Evolutionary conservation across 768 basidiomycete species (phyloP).

Genomic region (Tulasnella calospora): DNA sequence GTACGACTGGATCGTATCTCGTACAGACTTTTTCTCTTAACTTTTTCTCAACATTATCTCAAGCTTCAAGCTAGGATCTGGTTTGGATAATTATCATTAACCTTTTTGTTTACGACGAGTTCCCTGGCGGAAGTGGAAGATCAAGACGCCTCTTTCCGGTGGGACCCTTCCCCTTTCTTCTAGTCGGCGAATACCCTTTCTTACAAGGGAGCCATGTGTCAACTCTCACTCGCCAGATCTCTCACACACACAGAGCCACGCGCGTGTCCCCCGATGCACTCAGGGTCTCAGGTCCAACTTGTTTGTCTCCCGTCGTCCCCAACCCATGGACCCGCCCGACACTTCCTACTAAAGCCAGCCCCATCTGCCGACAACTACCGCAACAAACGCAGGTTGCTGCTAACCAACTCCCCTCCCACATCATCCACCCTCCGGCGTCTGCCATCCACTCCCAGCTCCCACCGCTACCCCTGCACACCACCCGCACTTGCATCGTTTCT

Average conservation of each 20-base stretch:
- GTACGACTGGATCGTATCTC: not conserved
- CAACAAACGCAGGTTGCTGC: constrained; percentile 6
- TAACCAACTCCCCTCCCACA: not conserved
- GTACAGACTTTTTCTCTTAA: not conserved
- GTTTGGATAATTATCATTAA: not conserved
- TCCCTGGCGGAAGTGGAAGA: not conserved
- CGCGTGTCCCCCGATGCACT: not conserved
- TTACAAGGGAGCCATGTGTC: not conserved
- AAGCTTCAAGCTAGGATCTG: no score
- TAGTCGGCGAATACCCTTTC: not conserved
- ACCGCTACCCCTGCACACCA: no score
- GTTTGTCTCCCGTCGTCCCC: not conserved
- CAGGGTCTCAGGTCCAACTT: not conserved
- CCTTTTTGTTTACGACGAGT: not conserved
- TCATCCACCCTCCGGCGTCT: not conserved
- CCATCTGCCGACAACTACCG: not conserved
- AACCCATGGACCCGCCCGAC: not conserved
- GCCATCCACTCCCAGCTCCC: not conserved
- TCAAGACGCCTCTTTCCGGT: not conserved
- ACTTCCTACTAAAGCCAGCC: constrained; percentile 13
- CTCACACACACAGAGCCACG: not conserved
- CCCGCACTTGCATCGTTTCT: not conserved
- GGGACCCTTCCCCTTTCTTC: not conserved
- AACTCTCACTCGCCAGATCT: not conserved
- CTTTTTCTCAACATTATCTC: no score